These are phyloP conservation scores for Centella asiatica DNA, from an alignment of 129 eudicot species.

Conservation along the genomic window DNA sequence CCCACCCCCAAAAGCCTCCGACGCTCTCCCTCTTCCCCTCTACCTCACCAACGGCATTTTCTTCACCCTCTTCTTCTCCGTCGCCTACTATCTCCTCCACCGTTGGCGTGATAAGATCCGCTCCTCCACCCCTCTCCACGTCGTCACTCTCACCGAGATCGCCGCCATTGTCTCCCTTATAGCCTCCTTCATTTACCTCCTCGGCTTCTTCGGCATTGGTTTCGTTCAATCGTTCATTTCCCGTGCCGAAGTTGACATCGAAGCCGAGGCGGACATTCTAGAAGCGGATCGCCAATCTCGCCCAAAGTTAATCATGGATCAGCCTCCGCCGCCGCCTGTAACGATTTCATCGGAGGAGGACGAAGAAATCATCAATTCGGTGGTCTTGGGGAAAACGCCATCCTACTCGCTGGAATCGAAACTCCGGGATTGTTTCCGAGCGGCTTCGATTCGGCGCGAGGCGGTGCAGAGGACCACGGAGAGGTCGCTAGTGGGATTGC, in stretches of 20 bases:
- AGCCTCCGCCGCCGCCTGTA: not conserved
- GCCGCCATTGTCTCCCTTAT: conserved; percentile 16
- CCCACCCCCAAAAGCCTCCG: not conserved
- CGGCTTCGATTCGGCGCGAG: conserved; percentile 41
- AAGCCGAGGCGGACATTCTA: not conserved
- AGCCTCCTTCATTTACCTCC: conserved; percentile 28
- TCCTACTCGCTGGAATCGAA: conserved; percentile 47
- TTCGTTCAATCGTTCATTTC: conserved; percentile 14
- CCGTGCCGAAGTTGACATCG: not conserved
- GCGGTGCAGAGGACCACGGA: conserved; percentile 49
- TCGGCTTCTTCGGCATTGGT: conserved; percentile 26
- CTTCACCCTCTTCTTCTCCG: conserved; percentile 29
- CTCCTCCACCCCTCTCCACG: conserved; percentile 22
- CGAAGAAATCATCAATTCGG: conserved; percentile 33
- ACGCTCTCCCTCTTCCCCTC: conserved; percentile 17
- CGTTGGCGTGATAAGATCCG: conserved; percentile 33
- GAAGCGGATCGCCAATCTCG: not conserved
- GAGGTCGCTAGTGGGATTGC: conserved; percentile 35
- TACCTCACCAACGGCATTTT: conserved; percentile 24
- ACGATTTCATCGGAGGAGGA: conserved; percentile 16
- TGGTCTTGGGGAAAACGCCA: conserved; percentile 34
- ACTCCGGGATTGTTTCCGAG: conserved; percentile 39
- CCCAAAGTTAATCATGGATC: not conserved
- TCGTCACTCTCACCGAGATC: conserved; percentile 15
- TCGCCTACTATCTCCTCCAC: conserved; percentile 17